phyloP scores from a whole-genome alignment of 257 asterid species.

The Capsicum pubescens region DNA sequence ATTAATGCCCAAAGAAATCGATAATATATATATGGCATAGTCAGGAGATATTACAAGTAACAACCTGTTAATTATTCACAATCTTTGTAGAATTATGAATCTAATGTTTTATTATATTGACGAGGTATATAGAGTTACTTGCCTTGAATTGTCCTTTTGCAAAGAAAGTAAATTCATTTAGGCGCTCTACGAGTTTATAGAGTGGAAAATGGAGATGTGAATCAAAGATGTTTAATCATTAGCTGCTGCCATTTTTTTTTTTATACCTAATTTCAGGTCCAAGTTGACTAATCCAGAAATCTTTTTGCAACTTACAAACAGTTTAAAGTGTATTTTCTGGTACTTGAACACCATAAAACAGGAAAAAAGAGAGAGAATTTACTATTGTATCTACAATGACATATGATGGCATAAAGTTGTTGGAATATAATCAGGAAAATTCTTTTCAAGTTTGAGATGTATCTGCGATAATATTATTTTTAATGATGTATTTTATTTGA shows the following conservation, averaged over 20 bases:
- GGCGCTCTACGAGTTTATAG: background rate
- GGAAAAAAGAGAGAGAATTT: background rate
- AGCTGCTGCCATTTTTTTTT: background rate
- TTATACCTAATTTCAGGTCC: slow-evolving; percentile 8
- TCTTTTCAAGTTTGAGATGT: too few relatives aligned
- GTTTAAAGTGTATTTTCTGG: background rate
- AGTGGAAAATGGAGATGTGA: background rate
- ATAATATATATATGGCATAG: too few relatives aligned
- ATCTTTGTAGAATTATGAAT: background rate
- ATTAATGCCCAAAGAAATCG: too few relatives aligned
- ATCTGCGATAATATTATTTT: too few relatives aligned
- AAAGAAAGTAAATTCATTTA: background rate
- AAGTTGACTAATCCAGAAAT: background rate
- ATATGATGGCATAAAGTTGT: background rate
- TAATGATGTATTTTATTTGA: too few relatives aligned
- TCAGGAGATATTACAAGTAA: too few relatives aligned
- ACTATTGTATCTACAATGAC: background rate
- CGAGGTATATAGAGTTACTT: background rate
- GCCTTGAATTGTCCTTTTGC: background rate
- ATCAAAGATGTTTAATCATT: background rate
- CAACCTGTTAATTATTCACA: background rate
- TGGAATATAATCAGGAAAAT: too few relatives aligned
- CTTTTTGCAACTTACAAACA: background rate
- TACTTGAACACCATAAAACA: background rate
- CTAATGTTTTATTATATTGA: background rate